These are phyloP conservation scores for Aureobasidium pullulans DNA, from an alignment of 2,329 filamentous ascomycete genomes.

Conservation along the genomic window DNA sequence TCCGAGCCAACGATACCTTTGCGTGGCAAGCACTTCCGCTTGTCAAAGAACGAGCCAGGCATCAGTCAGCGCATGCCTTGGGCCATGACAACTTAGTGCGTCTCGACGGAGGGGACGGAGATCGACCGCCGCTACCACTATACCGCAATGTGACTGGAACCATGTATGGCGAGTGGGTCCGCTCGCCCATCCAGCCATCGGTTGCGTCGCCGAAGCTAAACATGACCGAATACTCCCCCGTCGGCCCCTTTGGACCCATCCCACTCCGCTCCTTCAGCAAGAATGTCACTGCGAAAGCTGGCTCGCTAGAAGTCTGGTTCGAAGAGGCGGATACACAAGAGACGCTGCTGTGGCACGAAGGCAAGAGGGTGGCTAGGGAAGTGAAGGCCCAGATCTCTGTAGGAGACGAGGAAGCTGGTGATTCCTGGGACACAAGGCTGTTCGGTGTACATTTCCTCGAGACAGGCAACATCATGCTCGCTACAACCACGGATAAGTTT, in stretches of 20 bases:
- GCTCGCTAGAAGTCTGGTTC: constrained; percentile 63
- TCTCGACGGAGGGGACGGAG: constrained; percentile 32
- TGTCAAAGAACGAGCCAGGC: constrained; percentile 58
- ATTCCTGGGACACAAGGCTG: constrained; percentile 70
- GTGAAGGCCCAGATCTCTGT: constrained; percentile 64
- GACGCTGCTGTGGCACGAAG: constrained; percentile 26
- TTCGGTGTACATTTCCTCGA: constrained; percentile 80
- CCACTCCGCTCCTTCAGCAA: constrained; percentile 55
- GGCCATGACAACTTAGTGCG: constrained; percentile 27
- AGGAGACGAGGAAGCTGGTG: constrained; percentile 63
- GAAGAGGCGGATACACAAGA: constrained; percentile 43
- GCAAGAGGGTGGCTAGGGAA: constrained; percentile 48
- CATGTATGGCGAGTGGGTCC: constrained; percentile 68
- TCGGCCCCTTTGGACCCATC: constrained; percentile 55
- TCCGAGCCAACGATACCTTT: constrained; percentile 65
- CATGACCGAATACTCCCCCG: constrained; percentile 51
- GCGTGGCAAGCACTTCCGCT: constrained; percentile 66
- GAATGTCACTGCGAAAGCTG: constrained; percentile 69
- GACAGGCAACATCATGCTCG: constrained; percentile 72
- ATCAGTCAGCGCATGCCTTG: constrained; percentile 41
- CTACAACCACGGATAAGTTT: constrained; percentile 86
- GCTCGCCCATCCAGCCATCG: constrained; percentile 44
- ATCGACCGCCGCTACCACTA: constrained; percentile 42
- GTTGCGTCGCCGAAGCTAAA: constrained; percentile 40
- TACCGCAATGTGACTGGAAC: constrained; percentile 76